phyloP scores from a whole-genome alignment of 352 stramenopile genomes.

The Blastocystis sp. region DNA sequence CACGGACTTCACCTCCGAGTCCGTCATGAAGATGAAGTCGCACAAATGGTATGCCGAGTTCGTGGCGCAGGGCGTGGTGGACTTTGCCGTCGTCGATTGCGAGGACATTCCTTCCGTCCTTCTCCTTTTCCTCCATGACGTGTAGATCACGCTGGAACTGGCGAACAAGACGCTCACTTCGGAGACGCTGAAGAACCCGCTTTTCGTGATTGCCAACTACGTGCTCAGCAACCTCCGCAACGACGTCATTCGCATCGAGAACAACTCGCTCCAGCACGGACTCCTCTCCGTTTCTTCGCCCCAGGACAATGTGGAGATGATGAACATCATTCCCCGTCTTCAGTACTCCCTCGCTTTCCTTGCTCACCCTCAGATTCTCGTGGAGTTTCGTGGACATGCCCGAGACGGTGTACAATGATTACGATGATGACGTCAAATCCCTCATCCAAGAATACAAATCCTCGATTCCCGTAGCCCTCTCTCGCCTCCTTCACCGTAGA shows the following conservation, averaged over 20 bases:
- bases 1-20: conserved; percentile 65
- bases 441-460: conserved; percentile 8
- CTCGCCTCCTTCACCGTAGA: neutral
- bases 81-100: conserved; percentile 70
- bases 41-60: conserved; percentile 64
- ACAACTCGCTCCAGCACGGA: conserved; percentile 2
- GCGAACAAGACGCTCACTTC: conserved; percentile 4
- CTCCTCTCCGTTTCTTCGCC: conserved; percentile 33
- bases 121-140: neutral
- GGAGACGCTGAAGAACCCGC: conserved; percentile 21
- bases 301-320: conserved; percentile 14
- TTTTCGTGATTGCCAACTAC: conserved; percentile 66
- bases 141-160: conserved; percentile 54
- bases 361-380: neutral
- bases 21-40: conserved; percentile 51
- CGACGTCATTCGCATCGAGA: conserved; percentile 55
- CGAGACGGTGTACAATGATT: neutral
- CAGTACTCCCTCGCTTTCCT: neutral
- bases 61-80: conserved; percentile 36
- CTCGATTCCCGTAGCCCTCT: neutral
- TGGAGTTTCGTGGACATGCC: conserved; percentile 27
- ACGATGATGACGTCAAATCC: neutral
- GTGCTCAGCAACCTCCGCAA: conserved; percentile 70
- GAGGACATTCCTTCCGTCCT: conserved; percentile 27
- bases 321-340: conserved; percentile 54